Evolutionary conservation across 2,329 filamentous ascomycete genomes (phyloP).

Genomic region (Hirsutella thompsonii): DNA sequence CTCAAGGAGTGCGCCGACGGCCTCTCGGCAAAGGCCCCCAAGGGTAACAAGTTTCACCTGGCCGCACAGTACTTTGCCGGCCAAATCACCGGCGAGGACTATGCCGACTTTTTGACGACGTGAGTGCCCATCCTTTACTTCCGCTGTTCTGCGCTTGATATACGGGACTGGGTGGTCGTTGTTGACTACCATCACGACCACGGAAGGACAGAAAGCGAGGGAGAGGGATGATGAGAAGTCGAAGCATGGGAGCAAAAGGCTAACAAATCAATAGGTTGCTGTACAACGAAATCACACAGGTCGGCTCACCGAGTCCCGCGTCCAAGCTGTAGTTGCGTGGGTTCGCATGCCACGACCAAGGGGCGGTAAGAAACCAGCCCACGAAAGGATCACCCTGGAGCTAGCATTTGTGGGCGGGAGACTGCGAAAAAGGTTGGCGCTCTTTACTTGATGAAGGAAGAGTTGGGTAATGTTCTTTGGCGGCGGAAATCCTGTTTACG

Average conservation of each 20-base stretch:
- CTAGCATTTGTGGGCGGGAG: no score
- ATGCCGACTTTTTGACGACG: slow-evolving; percentile 87
- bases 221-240: not conserved
- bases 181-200: no score
- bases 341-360: slow-evolving; percentile 47
- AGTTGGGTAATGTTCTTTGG: no score
- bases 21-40: slow-evolving; percentile 59
- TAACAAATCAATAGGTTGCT: slow-evolving; percentile 45
- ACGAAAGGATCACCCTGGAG: no score
- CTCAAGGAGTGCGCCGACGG: slow-evolving; percentile 75
- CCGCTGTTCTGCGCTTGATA: not conserved
- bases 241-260: not conserved
- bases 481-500: no score
- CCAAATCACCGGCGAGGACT: slow-evolving; percentile 94
- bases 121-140: slow-evolving; percentile 31
- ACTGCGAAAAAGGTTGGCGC: no score
- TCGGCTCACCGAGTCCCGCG: slow-evolving; percentile 46
- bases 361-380: slow-evolving; percentile 24
- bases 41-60: slow-evolving; percentile 84
- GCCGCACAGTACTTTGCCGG: slow-evolving; percentile 85
- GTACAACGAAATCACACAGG: slow-evolving; percentile 76
- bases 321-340: slow-evolving; percentile 45
- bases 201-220: not conserved
- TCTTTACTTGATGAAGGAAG: no score
- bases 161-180: no score